Base-by-base conservation (phyloP, 768 basidiomycete species). In the Cystoderma amianthinum region DNA sequence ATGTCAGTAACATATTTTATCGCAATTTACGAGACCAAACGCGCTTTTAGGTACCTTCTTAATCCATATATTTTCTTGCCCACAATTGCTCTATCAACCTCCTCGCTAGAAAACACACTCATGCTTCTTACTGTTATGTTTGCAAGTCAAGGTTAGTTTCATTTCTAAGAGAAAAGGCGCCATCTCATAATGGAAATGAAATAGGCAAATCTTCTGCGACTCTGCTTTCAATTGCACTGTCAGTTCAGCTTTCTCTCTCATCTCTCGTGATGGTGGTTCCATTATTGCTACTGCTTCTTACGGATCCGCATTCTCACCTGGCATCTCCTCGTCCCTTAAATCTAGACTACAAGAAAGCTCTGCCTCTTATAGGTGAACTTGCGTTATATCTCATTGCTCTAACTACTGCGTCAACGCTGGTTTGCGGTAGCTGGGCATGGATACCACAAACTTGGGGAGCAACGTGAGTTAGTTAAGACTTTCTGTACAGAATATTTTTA, bases 51-150 rank as follows among this genome's bases (percentile, higher is more conserved):
- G 35, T 94, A 85, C 61, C 75, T 96, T 15, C 59, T 95, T 38
- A 96, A 98, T 50, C 96, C 96, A 2, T 96, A 96, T 58, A 62
- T 87, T 5, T 59, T 95, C 43, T 67, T 92, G 1, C 79, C 93
- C 0, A 82, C 80, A 21, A 66, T 95, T 5, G 86, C 91, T 0
- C 65, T 81, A 9, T 94, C 94, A 0, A 89, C 89, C 0, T 85
- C 90, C 0, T 74, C 80, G 2, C 66, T 97, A 12, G 90, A 95
- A 53, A 95, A 89, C 55, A 68, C 81, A 1, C 58, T 89, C 4
- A 63, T 79, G 20, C 65, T 95, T 2, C 50, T 84, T 1, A 53
- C 82, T 3, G 58, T 96, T 30, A 74, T 80, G 67, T 82, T 80
- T 50, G 88, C 87, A 1, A 69, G 77, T 24, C 64, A 74, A 68